These are phyloP conservation scores for Ogataea dorogensis DNA, from an alignment of 805 yeast genomes.

Conservation along the genomic window DNA sequence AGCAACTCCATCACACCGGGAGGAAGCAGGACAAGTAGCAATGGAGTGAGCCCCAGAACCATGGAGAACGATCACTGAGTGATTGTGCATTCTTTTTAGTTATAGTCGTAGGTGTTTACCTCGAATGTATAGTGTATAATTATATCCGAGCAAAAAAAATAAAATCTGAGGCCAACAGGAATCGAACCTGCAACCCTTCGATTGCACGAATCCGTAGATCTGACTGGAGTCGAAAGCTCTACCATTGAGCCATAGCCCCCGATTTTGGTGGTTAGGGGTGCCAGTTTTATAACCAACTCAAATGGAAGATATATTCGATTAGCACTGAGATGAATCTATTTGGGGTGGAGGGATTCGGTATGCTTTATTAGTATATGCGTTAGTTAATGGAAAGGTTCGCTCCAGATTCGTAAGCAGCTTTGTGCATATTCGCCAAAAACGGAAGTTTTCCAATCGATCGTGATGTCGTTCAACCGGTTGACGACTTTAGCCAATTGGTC, in stretches of 20 bases:
- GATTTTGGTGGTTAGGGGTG: slow-evolving; percentile 6
- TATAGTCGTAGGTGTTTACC: neutral
- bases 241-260: slow-evolving; percentile 78
- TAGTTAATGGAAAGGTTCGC: neutral
- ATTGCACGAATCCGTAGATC: slow-evolving; percentile 41
- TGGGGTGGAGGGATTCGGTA: no score
- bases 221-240: slow-evolving; percentile 73
- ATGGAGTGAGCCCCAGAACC: slow-evolving; percentile 22
- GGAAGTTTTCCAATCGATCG: slow-evolving; percentile 25
- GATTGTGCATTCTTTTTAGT: neutral
- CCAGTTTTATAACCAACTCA: neutral
- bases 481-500: slow-evolving; percentile 19
- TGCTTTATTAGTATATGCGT: neutral
- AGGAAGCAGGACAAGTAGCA: slow-evolving; percentile 15
- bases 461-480: slow-evolving; percentile 15
- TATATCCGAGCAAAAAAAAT: slow-evolving; percentile 24
- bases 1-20: slow-evolving; percentile 1
- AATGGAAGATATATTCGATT: no score
- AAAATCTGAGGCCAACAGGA: slow-evolving; percentile 72
- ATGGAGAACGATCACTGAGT: slow-evolving; percentile 14
- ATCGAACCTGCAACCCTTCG: slow-evolving; percentile 87
- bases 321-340: no score
- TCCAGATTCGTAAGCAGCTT: slow-evolving; percentile 30
- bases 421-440: slow-evolving; percentile 27
- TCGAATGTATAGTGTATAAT: slow-evolving; percentile 1